Base-by-base conservation (phyloP, 202 grass and related monocot genomes). In the Digitaria exilis region DNA sequence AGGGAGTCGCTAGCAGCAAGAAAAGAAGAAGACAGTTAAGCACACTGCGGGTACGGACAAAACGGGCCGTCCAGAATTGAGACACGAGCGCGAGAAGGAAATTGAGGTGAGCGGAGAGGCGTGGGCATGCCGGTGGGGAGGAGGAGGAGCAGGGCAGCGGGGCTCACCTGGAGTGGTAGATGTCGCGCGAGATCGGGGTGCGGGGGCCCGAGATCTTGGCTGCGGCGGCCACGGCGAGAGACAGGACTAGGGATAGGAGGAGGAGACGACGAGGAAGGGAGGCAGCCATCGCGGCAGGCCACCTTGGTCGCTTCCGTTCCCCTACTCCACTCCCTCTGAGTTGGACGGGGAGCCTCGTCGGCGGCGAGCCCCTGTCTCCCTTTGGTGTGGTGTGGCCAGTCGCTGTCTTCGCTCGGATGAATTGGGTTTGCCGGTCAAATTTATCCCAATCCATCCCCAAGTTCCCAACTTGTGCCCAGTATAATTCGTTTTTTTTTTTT, bases 131-230 rank as follows among this genome's bases (percentile, higher is more conserved):
- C 19, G 12, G 6, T 37, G 43, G 42, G 2, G 5, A 3, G 41
- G 0, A 9, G 25, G 8, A 3, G 28, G 52, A 0, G 56, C 56
- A 18, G 28, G 35, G 0, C 21, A 43, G 34, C 29, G 10, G 28
- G n/a, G 39, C 78, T 81, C 71, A 95, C 93, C 96, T 98, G 70
- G 91, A 89, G 85, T 92, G 96, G 83, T 98, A 98, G 91, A 94
- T 86, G 68, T 80, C 56, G 77, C 37, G 78, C 69, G 89, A 90
- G 66, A 94, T 91, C 67, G 84, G 77, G 75, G 84, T 92, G 76
- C 69, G 19, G 59, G 82, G 28, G 71, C 24, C 65, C 64, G 81
- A 46, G 86, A 81, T 84, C 66, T 75, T 83, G 60, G 26, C 70
- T 34, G 67, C 80, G 4, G 58, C 13, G 9, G 37, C 19, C 48